Conservation (phyloP, 2,329 filamentous ascomycete genomes). For the Plenodomus lindquistii region DNA sequence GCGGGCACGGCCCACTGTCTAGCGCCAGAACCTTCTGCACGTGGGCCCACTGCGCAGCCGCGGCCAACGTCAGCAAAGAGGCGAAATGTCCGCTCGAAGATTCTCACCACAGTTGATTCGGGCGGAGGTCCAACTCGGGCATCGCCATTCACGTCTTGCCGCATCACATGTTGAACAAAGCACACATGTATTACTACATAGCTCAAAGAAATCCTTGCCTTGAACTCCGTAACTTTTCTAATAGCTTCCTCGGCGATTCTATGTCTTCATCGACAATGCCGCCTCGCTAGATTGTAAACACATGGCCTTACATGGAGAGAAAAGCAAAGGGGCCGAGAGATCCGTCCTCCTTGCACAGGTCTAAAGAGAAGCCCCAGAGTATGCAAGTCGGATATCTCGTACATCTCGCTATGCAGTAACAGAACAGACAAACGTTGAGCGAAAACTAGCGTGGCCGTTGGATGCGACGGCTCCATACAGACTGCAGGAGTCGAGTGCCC, state of each 20-base stretch:
- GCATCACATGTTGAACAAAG: too few relatives aligned
- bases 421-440: conserved; percentile 24
- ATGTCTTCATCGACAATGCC: conserved; percentile 18
- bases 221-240: conserved; percentile 39
- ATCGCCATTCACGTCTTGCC: too few relatives aligned
- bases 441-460: conserved; percentile 5
- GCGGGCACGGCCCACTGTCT: background rate
- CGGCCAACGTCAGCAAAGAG: conserved; percentile 1
- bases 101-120: background rate
- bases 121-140: too few relatives aligned
- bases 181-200: conserved; percentile 11
- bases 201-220: conserved; percentile 4
- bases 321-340: conserved; percentile 36
- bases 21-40: conserved; percentile 14
- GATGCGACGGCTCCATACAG: background rate
- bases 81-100: background rate
- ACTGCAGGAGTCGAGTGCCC: conserved; percentile 17
- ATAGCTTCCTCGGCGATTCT: conserved; percentile 44
- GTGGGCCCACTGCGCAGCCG: background rate
- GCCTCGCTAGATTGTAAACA: conserved; percentile 40
- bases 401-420: conserved; percentile 40
- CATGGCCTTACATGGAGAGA: conserved; percentile 8
- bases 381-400: conserved; percentile 51
- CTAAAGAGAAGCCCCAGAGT: conserved; percentile 30
- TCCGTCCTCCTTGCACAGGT: conserved; percentile 48